Base-by-base conservation (phyloP, 495 filamentous ascomycete species). In the Tetracladium marchalianum region DNA sequence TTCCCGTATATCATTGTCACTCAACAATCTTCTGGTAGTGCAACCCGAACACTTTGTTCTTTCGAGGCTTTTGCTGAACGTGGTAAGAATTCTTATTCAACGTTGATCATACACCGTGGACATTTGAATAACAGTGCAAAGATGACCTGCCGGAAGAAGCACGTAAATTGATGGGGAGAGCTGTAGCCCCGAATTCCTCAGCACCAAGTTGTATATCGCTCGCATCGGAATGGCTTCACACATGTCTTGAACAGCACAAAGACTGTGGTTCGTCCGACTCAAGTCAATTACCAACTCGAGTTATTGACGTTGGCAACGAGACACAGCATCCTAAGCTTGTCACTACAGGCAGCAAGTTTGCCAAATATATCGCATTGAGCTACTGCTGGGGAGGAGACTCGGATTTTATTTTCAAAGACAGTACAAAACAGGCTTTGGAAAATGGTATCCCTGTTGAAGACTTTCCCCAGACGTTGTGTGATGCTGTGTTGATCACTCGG, bases 341-440 rank as follows among this genome's bases (percentile, higher is more conserved):
- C 15, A 43, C 50, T 33, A 47, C 46, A 31, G 31, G 24, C n/a
- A 43, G 53, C n/a, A 44, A 44, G 35, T 13, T 16, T 27, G 54
- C 46, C 7, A 37, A 38, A 16, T 62, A 50, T 39, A 40, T 49
- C 18, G 50, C 58, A 16, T 47, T 61, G 7, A 58, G 52, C 33
- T 58, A 58, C 45, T 51, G 53, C 17, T 61, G 52, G 55, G 58
- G 58, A 15, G 51, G 54, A 46, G 48, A 51, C 39, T 46, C 48
- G 9, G 36, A 38, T 13, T 57, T 57, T 34, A 41, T 44, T 15
- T 47, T 49, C 16, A 60, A 56, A 27, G 40, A 47, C 31, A 35
- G 35, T 12, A 56, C 46, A 39, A 44, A 44, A 13, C 19, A 46
- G 8, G 46, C 39, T 15, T 41, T 57, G 22, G 39, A 53, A 19